Base-by-base conservation (phyloP, 176 grass and related monocot genomes). In the Phyllostachys edulis region DNA sequence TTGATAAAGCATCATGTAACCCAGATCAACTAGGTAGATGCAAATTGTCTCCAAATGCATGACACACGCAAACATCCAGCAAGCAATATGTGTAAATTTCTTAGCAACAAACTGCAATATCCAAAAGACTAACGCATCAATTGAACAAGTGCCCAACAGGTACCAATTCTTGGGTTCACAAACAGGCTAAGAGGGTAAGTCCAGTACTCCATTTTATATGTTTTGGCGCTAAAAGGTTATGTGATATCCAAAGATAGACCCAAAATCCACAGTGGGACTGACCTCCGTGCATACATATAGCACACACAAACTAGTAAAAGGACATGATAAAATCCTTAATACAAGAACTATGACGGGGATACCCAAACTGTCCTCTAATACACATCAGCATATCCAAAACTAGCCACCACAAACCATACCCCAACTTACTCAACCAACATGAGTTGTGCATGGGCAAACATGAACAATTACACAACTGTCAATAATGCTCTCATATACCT, bases 231-330 rank as follows among this genome's bases (percentile, higher is more conserved):
- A 73, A 56, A 74, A 66, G 1, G 17, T 7, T 34, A 40, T 34
- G 50, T 56, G 34, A 1, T 62, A 40, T 29, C 67, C 14, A 81
- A 71, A 73, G 41, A 64, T 40, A 55, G 10, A 34, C 7, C n/a
- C 4, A 71, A 39, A 62, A 20, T 52, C 18, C 24, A 47, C 26
- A 37, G 24, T 36, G 68, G 8, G 63, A 42, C 23, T 9, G 52
- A 23, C 13, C 17, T 77, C 63, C 5, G 21, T 18, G 13, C 63
- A 37, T 77, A 10, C n/a, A 81, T 39, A 57, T 41, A 64, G n/a
- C n/a, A 65, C 29, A 72, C 10, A 45, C 7, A 42, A 51, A 80
- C 27, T 55, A 65, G 56, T 80, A 42, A 52, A 32, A 86, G n/a
- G 5, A 9, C 63, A 20, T 13, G 38, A 45, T 73, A 37, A 20